Evolutionary conservation across 192 early-diverging fungal species (phyloP).

Genomic region (Phycomyces nitens): DNA sequence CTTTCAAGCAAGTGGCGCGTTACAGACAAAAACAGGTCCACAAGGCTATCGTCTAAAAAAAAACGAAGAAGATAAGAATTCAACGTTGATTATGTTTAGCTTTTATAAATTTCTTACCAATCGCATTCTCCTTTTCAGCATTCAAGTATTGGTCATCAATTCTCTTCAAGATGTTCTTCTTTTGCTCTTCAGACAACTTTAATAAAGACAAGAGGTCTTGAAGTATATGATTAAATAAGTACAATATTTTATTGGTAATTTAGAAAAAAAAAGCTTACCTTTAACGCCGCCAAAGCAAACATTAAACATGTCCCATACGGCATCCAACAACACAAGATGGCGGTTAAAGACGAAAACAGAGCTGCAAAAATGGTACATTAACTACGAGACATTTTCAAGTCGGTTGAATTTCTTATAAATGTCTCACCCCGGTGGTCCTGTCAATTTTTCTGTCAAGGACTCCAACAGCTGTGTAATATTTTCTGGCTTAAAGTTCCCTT

Average conservation of each 20-base stretch:
- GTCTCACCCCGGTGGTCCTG: conserved; percentile 13
- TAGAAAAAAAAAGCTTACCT: neutral
- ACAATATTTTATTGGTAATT: neutral
- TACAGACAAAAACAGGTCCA: conserved; percentile 6
- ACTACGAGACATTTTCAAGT: neutral
- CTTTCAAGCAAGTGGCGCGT: neutral
- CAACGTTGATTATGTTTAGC: too few relatives aligned
- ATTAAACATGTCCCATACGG: conserved; percentile 18
- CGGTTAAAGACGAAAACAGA: conserved; percentile 14
- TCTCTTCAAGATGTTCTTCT: conserved; percentile 3
- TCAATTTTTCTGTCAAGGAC: conserved; percentile 4
- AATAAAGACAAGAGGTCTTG: neutral
- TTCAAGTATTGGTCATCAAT: conserved; percentile 5
- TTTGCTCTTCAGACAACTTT: neutral
- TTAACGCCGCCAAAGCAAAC: conserved; percentile 9
- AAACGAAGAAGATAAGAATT: too few relatives aligned
- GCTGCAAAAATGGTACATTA: neutral
- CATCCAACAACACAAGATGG: conserved; percentile 9
- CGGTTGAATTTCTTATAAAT: conserved; percentile 17
- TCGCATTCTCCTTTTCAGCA: neutral
- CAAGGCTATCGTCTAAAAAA: conserved; percentile 12
- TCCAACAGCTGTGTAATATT: neutral
- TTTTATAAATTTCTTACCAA: too few relatives aligned
- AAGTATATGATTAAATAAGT: neutral
- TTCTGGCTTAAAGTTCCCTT: neutral